These are phyloP conservation scores for Colletotrichum sp. DNA, from an alignment of 2,329 filamentous ascomycete species.

Conservation along the genomic window DNA sequence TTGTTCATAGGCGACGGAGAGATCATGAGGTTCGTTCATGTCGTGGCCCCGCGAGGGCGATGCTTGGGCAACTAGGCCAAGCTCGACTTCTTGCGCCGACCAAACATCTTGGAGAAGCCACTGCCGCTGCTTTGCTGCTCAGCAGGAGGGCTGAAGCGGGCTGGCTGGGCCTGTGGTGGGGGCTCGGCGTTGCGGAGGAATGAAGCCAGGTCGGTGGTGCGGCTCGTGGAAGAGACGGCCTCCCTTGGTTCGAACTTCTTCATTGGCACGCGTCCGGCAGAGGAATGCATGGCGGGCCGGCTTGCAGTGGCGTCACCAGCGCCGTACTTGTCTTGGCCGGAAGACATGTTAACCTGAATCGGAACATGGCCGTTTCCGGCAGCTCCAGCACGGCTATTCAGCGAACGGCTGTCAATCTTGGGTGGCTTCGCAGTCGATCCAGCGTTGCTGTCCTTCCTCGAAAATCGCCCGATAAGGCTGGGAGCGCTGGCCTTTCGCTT, in stretches of 20 bases:
- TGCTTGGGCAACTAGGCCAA: constrained; percentile 28
- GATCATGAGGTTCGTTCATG: constrained; percentile 14
- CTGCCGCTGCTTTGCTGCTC: constrained; percentile 37
- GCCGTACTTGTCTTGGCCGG: constrained; percentile 48
- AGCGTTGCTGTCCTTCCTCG: constrained; percentile 38
- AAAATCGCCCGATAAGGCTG: constrained; percentile 66
- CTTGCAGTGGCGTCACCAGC: constrained; percentile 28
- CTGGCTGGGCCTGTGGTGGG: constrained; percentile 44
- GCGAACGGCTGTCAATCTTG: constrained; percentile 38
- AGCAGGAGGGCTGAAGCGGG: constrained; percentile 25
- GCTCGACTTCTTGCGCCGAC: constrained; percentile 52
- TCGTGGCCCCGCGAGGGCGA: constrained; percentile 8
- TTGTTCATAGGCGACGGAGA: constrained; percentile 4
- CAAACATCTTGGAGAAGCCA: constrained; percentile 53
- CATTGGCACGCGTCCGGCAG: constrained; percentile 51
- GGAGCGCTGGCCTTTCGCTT: constrained; percentile 71
- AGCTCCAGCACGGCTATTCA: constrained; percentile 43
- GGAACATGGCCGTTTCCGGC: constrained; percentile 51
- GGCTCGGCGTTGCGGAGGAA: constrained; percentile 75
- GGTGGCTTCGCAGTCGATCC: constrained; percentile 26
- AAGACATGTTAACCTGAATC: constrained; percentile 55
- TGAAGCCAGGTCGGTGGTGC: constrained; percentile 72
- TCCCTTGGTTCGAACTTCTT: constrained; percentile 65
- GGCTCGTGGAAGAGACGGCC: constrained; percentile 43
- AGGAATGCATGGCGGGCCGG: constrained; percentile 24